Conservation (phyloP, 441 rosid genomes). For the Populus trichocarpa region DNA sequence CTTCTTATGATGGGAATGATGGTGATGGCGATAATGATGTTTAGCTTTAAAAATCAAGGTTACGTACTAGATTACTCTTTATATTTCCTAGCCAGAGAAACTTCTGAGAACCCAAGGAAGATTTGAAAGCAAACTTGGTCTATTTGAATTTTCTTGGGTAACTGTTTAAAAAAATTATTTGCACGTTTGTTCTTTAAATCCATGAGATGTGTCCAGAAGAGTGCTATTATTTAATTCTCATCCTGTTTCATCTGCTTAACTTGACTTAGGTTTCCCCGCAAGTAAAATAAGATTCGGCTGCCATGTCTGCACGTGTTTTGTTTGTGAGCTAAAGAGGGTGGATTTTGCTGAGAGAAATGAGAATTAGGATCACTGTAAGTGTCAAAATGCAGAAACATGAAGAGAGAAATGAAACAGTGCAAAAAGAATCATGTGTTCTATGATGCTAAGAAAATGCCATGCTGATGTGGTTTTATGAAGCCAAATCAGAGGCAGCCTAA, state of each 20-base stretch:
- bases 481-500: not conserved
- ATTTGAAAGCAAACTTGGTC: not conserved
- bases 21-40: slow-evolving; percentile 7
- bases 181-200: not conserved
- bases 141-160: not conserved
- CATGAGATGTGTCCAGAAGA: not conserved
- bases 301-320: too few relatives aligned
- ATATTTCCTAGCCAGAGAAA: not conserved
- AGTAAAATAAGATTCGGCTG: not conserved
- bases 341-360: not conserved
- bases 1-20: slow-evolving; percentile 6
- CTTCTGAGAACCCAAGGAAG: not conserved
- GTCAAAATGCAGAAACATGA: not conserved
- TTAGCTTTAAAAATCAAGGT: not conserved
- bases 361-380: not conserved
- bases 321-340: not conserved
- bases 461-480: not conserved
- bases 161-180: not conserved
- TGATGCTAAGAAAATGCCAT: not conserved
- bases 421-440: not conserved
- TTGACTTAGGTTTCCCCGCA: not conserved
- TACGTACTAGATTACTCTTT: not conserved
- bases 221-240: not conserved
- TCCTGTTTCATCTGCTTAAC: not conserved
- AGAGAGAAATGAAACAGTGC: not conserved